phyloP scores from a whole-genome alignment of 805 yeast species.

The Candida morakotiae region DNA sequence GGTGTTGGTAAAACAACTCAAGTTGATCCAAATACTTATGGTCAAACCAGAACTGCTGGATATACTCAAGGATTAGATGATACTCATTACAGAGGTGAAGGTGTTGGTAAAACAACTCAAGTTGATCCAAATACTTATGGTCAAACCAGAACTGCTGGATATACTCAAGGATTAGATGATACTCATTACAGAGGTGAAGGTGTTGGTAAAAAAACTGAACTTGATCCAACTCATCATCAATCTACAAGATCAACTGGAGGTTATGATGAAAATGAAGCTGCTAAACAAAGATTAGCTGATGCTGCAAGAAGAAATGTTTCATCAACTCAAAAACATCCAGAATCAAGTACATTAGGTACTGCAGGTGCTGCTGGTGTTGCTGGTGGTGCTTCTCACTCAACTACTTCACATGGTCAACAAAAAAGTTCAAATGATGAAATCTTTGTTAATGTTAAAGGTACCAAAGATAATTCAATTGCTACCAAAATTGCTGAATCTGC shows the following conservation, averaged over 20 bases:
- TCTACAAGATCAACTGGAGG: background rate
- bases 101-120: constrained; percentile 1
- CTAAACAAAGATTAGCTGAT: constrained; percentile 4
- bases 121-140: background rate
- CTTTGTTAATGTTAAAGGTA: constrained; percentile 29
- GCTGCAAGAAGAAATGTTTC: constrained; percentile 6
- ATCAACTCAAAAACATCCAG: constrained; percentile 1
- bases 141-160: background rate
- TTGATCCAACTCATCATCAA: constrained; percentile 5
- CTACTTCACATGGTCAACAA: background rate
- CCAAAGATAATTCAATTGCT: constrained; percentile 20
- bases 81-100: constrained; percentile 5
- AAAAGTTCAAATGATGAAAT: constrained; percentile 12
- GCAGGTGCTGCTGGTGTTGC: background rate
- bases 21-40: background rate
- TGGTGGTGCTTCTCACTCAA: constrained; percentile 2
- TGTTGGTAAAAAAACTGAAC: constrained; percentile 2
- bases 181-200: background rate
- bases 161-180: background rate
- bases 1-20: constrained; percentile 1
- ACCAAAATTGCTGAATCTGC: constrained; percentile 23
- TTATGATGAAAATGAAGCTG: constrained; percentile 3
- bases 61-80: constrained; percentile 1
- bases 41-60: constrained; percentile 5
- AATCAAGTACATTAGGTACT: background rate